These are phyloP conservation scores for Pinus tabuliformis DNA, from an alignment of 75 land plant genomes.

Conservation along the genomic window DNA sequence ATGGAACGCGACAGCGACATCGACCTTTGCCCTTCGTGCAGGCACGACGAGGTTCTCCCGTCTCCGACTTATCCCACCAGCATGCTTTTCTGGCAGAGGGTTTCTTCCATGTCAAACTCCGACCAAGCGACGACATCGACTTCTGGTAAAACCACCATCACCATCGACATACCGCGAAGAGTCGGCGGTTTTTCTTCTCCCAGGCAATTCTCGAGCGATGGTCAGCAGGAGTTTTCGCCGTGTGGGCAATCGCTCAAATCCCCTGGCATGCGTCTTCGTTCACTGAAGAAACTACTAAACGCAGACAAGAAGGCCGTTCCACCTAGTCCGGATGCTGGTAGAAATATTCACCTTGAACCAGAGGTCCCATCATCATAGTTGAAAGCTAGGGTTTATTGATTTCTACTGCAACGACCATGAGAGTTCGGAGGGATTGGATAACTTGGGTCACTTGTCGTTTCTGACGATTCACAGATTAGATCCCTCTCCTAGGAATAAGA, in stretches of 20 bases:
- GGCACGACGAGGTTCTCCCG: background rate
- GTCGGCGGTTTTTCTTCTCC: background rate
- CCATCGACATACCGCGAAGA: background rate
- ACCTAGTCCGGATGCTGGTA: background rate
- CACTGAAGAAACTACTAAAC: background rate
- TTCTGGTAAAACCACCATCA: background rate
- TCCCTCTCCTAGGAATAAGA: no score
- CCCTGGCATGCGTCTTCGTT: background rate
- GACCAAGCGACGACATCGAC: background rate
- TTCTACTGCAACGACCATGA: no score
- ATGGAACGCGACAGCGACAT: no score
- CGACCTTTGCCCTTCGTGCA: background rate
- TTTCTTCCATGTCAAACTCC: background rate
- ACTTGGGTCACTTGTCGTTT: no score
- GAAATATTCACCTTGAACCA: background rate
- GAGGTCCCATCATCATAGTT: background rate
- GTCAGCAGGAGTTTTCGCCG: background rate
- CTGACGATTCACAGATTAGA: no score
- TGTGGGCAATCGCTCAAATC: background rate
- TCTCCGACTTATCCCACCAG: background rate
- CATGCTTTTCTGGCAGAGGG: background rate
- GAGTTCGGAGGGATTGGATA: no score
- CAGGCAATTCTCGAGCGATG: background rate
- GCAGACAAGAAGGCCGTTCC: background rate
- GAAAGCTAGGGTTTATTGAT: no score